phyloP scores from a whole-genome alignment of 768 basidiomycete species.

The Steccherinum ochraceum region DNA sequence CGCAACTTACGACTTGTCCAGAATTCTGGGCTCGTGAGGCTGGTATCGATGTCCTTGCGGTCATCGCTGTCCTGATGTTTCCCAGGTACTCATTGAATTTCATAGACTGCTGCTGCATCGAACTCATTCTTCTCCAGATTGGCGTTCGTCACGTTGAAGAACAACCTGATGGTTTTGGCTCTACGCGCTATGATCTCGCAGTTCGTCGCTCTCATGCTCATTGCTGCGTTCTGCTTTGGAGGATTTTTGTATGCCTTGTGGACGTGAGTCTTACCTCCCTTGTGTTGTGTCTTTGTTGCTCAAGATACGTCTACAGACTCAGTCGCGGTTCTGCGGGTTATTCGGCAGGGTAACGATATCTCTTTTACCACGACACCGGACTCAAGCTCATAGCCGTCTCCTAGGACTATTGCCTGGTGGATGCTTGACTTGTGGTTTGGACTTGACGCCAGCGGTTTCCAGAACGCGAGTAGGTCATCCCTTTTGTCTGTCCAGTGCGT shows the following conservation, averaged over 20 bases:
- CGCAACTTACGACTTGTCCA: slow-evolving; percentile 18
- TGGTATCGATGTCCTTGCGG: slow-evolving; percentile 78
- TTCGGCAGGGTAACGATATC: slow-evolving; percentile 20
- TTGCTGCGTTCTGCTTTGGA: slow-evolving; percentile 85
- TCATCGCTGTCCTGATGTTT: slow-evolving; percentile 88
- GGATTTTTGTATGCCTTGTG: slow-evolving; percentile 92
- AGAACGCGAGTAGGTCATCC: slow-evolving; percentile 58
- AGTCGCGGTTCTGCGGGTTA: slow-evolving; percentile 56
- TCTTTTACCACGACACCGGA: not conserved
- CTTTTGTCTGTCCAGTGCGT: not conserved
- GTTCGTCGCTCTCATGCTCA: slow-evolving; percentile 76
- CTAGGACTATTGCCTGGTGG: slow-evolving; percentile 82
- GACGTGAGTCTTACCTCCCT: slow-evolving; percentile 55
- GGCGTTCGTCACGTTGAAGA: slow-evolving; percentile 84
- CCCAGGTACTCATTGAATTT: slow-evolving; percentile 59
- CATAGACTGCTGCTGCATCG: not conserved
- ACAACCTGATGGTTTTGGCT: slow-evolving; percentile 75
- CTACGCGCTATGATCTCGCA: slow-evolving; percentile 91
- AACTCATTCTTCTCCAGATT: slow-evolving; percentile 39
- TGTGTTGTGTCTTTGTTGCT: not conserved
- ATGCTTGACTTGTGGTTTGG: slow-evolving; percentile 93
- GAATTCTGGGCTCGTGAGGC: slow-evolving; percentile 60
- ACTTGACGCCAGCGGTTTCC: slow-evolving; percentile 89
- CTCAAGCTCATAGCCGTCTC: not conserved
- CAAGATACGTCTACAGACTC: slow-evolving; percentile 34